These are phyloP conservation scores for Aspergillus cristatus DNA, from an alignment of 495 filamentous ascomycete genomes.

Conservation along the genomic window DNA sequence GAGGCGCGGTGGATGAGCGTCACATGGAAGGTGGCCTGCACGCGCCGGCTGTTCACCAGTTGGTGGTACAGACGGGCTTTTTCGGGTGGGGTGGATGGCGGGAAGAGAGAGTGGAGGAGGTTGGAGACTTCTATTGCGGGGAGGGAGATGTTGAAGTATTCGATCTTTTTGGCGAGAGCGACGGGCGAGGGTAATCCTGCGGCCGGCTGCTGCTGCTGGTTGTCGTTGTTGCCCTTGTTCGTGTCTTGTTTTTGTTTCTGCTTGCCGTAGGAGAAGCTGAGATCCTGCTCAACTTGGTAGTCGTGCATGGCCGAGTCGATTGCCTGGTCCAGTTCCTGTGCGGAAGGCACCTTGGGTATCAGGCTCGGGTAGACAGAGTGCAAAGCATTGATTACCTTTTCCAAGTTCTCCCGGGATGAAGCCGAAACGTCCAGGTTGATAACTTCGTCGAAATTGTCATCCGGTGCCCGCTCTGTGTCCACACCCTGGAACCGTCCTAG, in stretches of 20 bases:
- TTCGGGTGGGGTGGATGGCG: conserved; percentile 21
- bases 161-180: conserved; percentile 46
- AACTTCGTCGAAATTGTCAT: conserved; percentile 67
- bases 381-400: conserved; percentile 62
- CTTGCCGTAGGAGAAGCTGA: conserved; percentile 39
- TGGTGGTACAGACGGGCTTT: conserved; percentile 62
- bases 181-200: conserved; percentile 12
- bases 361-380: conserved; percentile 66
- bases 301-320: conserved; percentile 66
- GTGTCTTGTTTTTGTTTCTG: conserved; percentile 18
- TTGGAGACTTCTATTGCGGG: conserved; percentile 45
- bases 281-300: conserved; percentile 67
- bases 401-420: conserved; percentile 76
- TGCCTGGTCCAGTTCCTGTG: conserved; percentile 70
- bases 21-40: conserved; percentile 85
- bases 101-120: conserved; percentile 61
- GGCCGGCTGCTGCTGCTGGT: conserved; percentile 7
- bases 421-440: conserved; percentile 75
- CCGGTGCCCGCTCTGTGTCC: conserved; percentile 53
- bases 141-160: conserved; percentile 74
- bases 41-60: conserved; percentile 58
- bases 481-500: conserved; percentile 72
- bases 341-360: conserved; percentile 57
- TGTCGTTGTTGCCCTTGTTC: conserved; percentile 25
- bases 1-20: conserved; percentile 78